Evolutionary conservation across 1,284 basidiomycete genomes (phyloP).

Genomic region (Tylopilus sp.): DNA sequence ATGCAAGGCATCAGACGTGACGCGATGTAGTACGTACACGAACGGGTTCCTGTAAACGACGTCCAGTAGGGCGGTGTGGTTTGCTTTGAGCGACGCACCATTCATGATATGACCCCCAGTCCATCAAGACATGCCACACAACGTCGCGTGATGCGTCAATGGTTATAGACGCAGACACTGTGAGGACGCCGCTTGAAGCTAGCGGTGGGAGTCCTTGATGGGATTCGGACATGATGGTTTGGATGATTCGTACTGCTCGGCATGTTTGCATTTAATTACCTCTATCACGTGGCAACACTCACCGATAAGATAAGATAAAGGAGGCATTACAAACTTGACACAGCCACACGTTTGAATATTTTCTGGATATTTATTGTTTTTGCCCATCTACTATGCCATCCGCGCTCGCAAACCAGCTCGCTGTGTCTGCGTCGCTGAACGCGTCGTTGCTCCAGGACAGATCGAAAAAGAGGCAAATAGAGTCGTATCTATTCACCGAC

Average conservation of each 20-base stretch:
- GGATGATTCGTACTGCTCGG: too few relatives aligned
- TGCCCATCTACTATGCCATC: conserved; percentile 38
- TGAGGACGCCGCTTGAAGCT: conserved; percentile 25
- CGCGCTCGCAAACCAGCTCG: conserved; percentile 82
- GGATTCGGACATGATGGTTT: conserved; percentile 9
- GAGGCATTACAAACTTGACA: too few relatives aligned
- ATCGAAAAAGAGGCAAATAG: conserved; percentile 52
- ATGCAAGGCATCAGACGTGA: conserved; percentile 1
- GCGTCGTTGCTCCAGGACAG: conserved; percentile 69
- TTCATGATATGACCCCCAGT: conserved; percentile 34
- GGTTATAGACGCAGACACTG: conserved; percentile 20
- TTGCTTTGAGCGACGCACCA: conserved; percentile 22
- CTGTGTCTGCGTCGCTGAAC: conserved; percentile 79
- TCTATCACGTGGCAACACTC: too few relatives aligned
- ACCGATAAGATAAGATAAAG: too few relatives aligned
- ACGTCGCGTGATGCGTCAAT: conserved; percentile 36
- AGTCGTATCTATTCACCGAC: conserved; percentile 85
- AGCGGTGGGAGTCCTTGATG: conserved; percentile 24
- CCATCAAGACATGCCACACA: conserved; percentile 36
- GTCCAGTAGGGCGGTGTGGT: neutral
- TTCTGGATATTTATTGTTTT: neutral
- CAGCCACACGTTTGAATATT: conserved; percentile 1
- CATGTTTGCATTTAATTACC: too few relatives aligned
- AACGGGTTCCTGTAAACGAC: conserved; percentile 57
- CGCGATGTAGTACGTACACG: conserved; percentile 41